Evolutionary conservation across 768 basidiomycete species (phyloP).

Genomic region (Podaxis mareebaensis): DNA sequence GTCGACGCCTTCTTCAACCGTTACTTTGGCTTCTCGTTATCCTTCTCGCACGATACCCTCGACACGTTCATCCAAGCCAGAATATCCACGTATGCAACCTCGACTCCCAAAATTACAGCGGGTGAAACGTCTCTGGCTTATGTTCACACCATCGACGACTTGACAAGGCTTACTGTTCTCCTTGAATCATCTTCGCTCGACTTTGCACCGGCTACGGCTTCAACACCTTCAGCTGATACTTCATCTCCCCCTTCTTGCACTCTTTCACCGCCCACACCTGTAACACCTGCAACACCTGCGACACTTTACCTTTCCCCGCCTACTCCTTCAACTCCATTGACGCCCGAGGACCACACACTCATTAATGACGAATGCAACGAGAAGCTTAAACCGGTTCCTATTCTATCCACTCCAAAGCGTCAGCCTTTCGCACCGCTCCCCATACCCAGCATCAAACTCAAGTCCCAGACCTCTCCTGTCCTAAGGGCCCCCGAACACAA

Average conservation of each 20-base stretch:
- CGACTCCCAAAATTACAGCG: not conserved
- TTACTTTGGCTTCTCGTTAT: not conserved
- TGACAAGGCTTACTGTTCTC: not conserved
- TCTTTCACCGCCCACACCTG: not conserved
- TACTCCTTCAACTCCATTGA: not conserved
- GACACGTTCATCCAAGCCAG: not conserved
- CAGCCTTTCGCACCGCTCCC: conserved; percentile 2
- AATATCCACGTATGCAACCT: not conserved
- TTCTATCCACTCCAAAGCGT: not conserved
- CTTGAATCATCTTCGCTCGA: conserved; percentile 1
- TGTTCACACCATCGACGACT: not conserved
- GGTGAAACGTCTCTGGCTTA: not conserved
- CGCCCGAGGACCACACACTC: conserved; percentile 5
- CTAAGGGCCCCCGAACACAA: conserved; percentile 2
- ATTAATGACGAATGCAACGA: conserved; percentile 1
- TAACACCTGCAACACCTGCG: not conserved
- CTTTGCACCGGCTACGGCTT: not conserved
- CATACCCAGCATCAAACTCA: not conserved
- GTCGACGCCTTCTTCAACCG: not conserved
- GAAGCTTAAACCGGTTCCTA: not conserved
- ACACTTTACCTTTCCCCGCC: not conserved
- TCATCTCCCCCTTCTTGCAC: too few relatives aligned
- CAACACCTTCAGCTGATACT: too few relatives aligned
- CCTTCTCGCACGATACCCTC: not conserved
- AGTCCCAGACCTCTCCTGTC: not conserved